Percentiles rank a stretch among this genome's conserved stretches.
Evolutionary conservation across 208 protist genomes (phyloP).

Genomic region (Trypanosoma grayi): DNA sequence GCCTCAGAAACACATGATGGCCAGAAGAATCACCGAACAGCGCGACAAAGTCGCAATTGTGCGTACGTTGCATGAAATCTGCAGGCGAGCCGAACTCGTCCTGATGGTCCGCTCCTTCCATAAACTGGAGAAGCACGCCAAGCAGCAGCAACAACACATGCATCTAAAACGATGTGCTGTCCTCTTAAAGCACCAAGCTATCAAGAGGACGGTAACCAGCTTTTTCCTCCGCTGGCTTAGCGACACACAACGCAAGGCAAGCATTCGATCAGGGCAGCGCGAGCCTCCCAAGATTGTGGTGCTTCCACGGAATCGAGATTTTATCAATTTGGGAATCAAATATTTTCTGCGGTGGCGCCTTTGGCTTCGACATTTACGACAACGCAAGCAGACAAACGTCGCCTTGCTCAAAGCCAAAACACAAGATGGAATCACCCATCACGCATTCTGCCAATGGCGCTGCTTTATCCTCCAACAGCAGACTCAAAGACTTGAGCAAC

Average conservation of each 20-base stretch:
- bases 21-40: neutral
- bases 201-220: slow-evolving; percentile 34
- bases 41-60: neutral
- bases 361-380: slow-evolving; percentile 39
- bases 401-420: slow-evolving; percentile 37
- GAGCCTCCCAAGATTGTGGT: slow-evolving; percentile 43
- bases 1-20: neutral
- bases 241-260: slow-evolving; percentile 29
- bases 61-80: neutral
- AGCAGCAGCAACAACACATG: slow-evolving; percentile 31
- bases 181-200: slow-evolving; percentile 50
- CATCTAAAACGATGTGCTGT: slow-evolving; percentile 71
- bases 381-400: slow-evolving; percentile 51
- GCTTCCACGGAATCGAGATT: slow-evolving; percentile 52
- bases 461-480: neutral
- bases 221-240: slow-evolving; percentile 73
- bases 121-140: slow-evolving; percentile 33
- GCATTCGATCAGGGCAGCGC: slow-evolving; percentile 8
- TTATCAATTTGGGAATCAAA: slow-evolving; percentile 42
- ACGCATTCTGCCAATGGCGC: slow-evolving; percentile 22
- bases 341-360: slow-evolving; percentile 66
- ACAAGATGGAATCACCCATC: slow-evolving; percentile 24
- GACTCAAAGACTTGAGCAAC: neutral
- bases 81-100: slow-evolving; percentile 12
- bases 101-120: slow-evolving; percentile 34